phyloP scores from a whole-genome alignment of 2,329 filamentous ascomycete species.

The Ascocoryne sarcoides region DNA sequence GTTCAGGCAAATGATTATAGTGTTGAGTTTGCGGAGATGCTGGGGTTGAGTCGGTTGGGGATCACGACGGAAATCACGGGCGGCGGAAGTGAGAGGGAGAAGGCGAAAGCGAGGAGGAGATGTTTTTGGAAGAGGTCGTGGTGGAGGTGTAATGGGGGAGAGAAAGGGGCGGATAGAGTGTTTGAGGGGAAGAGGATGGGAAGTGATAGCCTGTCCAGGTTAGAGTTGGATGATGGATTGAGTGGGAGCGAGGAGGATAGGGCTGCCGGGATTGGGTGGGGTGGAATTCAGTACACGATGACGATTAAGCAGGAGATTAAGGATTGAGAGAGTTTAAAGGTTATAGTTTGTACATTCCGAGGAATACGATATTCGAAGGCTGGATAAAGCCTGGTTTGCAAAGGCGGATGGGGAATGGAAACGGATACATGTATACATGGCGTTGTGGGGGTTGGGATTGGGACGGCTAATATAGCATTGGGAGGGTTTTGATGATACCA shows the following conservation, averaged over 20 bases:
- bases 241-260: background rate
- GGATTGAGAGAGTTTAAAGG: too few species aligned
- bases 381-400: too few species aligned
- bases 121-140: background rate
- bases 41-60: slow-evolving; percentile 17
- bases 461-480: too few species aligned
- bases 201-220: too few species aligned
- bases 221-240: too few species aligned
- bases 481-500: too few species aligned
- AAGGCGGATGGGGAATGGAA: too few species aligned
- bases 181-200: too few species aligned
- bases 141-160: background rate
- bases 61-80: slow-evolving; percentile 20
- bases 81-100: slow-evolving; percentile 5
- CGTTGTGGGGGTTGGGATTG: too few species aligned
- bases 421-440: too few species aligned
- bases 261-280: background rate
- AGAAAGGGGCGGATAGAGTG: background rate
- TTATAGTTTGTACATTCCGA: too few species aligned
- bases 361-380: too few species aligned
- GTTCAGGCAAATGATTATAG: slow-evolving; percentile 15
- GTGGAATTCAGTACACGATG: background rate
- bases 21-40: slow-evolving; percentile 20
- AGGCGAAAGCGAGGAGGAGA: background rate
- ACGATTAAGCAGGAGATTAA: background rate